Percentiles rank a stretch among this genome's conserved stretches.
Evolutionary conservation across 768 basidiomycete genomes (phyloP).

Genomic region (Hydnomerulius pinastri): DNA sequence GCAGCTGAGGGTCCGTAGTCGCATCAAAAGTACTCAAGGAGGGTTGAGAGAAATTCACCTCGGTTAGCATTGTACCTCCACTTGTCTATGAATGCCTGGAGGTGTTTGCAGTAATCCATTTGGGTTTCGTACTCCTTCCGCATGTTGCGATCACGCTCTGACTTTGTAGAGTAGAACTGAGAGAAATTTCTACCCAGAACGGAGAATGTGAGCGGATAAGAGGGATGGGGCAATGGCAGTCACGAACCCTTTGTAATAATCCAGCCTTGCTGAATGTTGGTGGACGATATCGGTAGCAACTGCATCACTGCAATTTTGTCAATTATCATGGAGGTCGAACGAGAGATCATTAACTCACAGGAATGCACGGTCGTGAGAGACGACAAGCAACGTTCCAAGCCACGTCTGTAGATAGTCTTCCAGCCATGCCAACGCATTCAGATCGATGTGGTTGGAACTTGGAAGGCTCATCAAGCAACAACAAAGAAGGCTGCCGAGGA

Average conservation of each 20-base stretch:
- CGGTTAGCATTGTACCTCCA: conserved; percentile 99
- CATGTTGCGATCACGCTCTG: conserved; percentile 88
- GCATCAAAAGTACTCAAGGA: conserved; percentile 3
- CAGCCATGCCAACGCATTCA: conserved; percentile 96
- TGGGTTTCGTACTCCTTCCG: conserved; percentile 96
- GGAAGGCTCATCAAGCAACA: conserved; percentile 91
- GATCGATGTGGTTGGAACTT: conserved; percentile 97
- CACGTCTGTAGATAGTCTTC: conserved; percentile 98
- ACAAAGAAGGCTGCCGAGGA: conserved; percentile 58
- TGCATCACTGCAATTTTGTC: conserved; percentile 60
- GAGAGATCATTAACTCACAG: conserved; percentile 47
- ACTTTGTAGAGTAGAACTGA: conserved; percentile 98
- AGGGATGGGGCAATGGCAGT: not conserved
- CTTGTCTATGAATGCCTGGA: conserved; percentile 97
- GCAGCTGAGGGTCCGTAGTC: conserved; percentile 53
- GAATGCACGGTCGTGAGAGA: conserved; percentile 99
- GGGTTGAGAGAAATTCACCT: conserved; percentile 42
- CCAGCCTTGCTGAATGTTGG: conserved; percentile 87
- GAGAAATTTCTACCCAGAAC: conserved; percentile 77
- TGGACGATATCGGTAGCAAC: conserved; percentile 99
- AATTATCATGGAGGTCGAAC: not conserved
- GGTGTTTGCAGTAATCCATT: conserved; percentile 90
- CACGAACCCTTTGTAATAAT: conserved; percentile 93
- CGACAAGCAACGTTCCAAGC: conserved; percentile 88
- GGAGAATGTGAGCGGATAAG: conserved; percentile 7